Conservation (phyloP, 202 grass and related monocot genomes). For the Carex arenaria region DNA sequence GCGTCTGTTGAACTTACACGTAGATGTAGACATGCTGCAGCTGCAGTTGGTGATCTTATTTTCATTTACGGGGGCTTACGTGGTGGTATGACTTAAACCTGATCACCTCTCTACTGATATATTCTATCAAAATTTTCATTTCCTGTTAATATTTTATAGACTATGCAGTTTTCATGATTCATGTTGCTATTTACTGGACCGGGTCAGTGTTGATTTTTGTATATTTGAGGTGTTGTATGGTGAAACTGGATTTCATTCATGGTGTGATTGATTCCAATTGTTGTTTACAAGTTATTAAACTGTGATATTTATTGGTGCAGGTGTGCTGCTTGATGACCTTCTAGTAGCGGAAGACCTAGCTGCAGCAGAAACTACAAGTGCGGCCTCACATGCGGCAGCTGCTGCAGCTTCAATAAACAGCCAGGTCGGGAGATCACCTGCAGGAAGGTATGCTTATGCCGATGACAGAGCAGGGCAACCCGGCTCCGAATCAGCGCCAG, state of each 20-base stretch:
- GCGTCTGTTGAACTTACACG: slow-evolving; percentile 85
- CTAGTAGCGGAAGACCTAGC: slow-evolving; percentile 97
- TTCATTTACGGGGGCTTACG: slow-evolving; percentile 96
- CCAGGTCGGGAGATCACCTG: slow-evolving; percentile 45
- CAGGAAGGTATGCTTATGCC: slow-evolving; percentile 47
- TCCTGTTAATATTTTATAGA: slow-evolving; percentile 8
- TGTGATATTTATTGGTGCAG: slow-evolving; percentile 28
- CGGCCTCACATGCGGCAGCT: slow-evolving; percentile 75
- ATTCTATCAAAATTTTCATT: slow-evolving; percentile 5
- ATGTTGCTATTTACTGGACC: background rate
- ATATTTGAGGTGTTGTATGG: background rate
- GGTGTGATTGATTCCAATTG: background rate
- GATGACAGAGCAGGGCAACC: slow-evolving; percentile 65
- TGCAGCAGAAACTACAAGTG: slow-evolving; percentile 81
- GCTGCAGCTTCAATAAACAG: slow-evolving; percentile 58
- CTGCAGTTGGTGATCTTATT: slow-evolving; percentile 90
- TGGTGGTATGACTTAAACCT: slow-evolving; percentile 47
- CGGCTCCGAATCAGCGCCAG: slow-evolving; percentile 43
- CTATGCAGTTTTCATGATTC: background rate
- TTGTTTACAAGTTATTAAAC: slow-evolving; percentile 11
- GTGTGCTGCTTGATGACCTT: slow-evolving; percentile 94
- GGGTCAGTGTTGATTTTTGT: slow-evolving; percentile 5
- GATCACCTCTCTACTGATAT: background rate
- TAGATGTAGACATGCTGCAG: slow-evolving; percentile 88
- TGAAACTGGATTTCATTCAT: background rate